phyloP scores from a whole-genome alignment of 139 green algal species.

The Volvox reticuliferus region DNA sequence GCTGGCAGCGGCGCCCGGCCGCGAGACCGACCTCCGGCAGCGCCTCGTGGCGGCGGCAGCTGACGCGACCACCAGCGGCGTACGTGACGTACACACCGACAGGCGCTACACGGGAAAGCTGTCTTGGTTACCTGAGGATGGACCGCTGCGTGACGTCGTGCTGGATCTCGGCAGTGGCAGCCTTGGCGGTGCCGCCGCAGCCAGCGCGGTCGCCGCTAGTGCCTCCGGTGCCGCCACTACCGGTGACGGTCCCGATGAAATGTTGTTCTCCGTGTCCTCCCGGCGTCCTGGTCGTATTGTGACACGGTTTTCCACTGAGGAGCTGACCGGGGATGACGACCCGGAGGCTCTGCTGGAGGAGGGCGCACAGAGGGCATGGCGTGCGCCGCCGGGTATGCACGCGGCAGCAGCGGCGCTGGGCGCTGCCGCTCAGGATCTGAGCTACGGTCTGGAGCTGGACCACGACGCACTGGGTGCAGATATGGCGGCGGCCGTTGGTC shows the following conservation, averaged over 20 bases:
- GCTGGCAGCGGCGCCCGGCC: conserved; percentile 30
- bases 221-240: background rate
- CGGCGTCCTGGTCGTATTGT: conserved; percentile 61
- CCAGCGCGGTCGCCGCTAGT: background rate
- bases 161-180: conserved; percentile 21
- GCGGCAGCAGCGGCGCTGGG: background rate
- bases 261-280: conserved; percentile 2
- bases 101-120: conserved; percentile 58
- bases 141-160: conserved; percentile 28
- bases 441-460: background rate
- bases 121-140: conserved; percentile 56
- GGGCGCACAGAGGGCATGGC: background rate
- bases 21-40: background rate
- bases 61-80: conserved; percentile 47
- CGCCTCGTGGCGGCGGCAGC: conserved; percentile 9
- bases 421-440: background rate
- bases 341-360: background rate
- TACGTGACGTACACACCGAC: conserved; percentile 83
- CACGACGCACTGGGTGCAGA: background rate
- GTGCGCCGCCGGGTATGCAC: background rate
- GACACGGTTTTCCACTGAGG: conserved; percentile 53
- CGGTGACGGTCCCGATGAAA: background rate
- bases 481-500: background rate
- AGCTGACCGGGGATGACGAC: conserved; percentile 39
- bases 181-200: background rate